Evolutionary conservation across 1,284 basidiomycete genomes (phyloP).

Genomic region (Fomitopsis pinicola): DNA sequence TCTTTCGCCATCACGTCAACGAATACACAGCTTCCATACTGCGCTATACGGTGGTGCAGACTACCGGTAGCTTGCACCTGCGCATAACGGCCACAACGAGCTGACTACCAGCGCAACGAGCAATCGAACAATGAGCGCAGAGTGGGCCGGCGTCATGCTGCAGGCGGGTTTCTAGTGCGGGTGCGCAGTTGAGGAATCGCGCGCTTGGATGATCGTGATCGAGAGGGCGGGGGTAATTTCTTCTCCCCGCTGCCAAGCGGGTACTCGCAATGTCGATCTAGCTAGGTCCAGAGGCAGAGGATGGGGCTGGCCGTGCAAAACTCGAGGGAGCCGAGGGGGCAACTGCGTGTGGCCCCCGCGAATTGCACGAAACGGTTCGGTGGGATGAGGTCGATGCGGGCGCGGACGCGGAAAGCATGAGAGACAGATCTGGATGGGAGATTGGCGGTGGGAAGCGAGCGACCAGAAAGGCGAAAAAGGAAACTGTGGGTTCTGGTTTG

Average conservation of each 20-base stretch:
- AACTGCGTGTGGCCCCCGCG: background rate
- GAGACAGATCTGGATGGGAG: constrained; percentile 2
- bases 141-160: too few relatives aligned
- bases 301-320: too few relatives aligned
- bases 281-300: background rate
- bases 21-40: background rate
- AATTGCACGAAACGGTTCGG: background rate
- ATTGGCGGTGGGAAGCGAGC: constrained; percentile 2
- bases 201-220: background rate
- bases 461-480: background rate
- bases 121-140: background rate
- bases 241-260: background rate
- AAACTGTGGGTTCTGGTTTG: background rate
- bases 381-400: background rate
- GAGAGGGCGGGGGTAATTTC: background rate
- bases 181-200: background rate
- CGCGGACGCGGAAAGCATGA: background rate
- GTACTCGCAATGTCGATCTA: background rate
- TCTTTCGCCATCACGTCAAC: too few relatives aligned
- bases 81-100: background rate
- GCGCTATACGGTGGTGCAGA: too few relatives aligned
- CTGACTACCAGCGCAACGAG: background rate
- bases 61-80: too few relatives aligned
- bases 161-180: too few relatives aligned
- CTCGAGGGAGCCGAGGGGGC: background rate